Evolutionary conservation across 768 basidiomycete genomes (phyloP), one percentile per base, ranked within the genome.

Genomic region (Leccinum subgranulosum): DNA sequence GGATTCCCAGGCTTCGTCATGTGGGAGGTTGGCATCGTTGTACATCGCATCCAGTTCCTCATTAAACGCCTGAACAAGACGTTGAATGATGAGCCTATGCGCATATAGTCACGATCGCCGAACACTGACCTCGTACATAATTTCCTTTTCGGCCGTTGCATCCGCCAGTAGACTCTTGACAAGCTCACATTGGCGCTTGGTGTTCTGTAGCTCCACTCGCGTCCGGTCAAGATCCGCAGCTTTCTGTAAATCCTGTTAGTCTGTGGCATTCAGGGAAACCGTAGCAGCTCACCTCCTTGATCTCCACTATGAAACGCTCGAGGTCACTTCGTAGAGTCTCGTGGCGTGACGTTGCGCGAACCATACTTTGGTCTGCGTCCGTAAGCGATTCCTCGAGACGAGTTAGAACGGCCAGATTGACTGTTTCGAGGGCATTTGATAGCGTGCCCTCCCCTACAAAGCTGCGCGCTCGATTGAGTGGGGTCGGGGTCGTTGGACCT

Each of bases 11-110:
- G 92, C 92, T 64, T 94, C 90, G 49, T 87, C 84, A 21, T 86
- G 84, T 11, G 94, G 92, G 50, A 95, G 81, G 58, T 88, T 83
- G 27, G 83, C 84, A 57, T 94, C 92, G 51, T 88, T 87, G 73
- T 86, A 96, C 90, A 96, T 92, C 17, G 83, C 85, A 62, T 94
- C 93, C 31, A 97, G 79, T 69, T 96, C 94, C 68, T 94, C 92
- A 69, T 97, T 96, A 76, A 97, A 95, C 3, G 92, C 90, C 93
- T 95, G 60, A 2, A 41, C 43, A 51, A 41, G 19, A 19, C 19
- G 43, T 51, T 19, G 46, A 51, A 31, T n/a, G 54, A 55, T 50
- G 29, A 64, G 36, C 28, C 11, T 49, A 36, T 41, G 29, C 36
- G 1, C 34, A 47, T 17, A 43, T 45, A 1, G 15, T 62, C 55